phyloP scores from a whole-genome alignment of 352 stramenopile species.

The Globisporangium iwayamae region DNA sequence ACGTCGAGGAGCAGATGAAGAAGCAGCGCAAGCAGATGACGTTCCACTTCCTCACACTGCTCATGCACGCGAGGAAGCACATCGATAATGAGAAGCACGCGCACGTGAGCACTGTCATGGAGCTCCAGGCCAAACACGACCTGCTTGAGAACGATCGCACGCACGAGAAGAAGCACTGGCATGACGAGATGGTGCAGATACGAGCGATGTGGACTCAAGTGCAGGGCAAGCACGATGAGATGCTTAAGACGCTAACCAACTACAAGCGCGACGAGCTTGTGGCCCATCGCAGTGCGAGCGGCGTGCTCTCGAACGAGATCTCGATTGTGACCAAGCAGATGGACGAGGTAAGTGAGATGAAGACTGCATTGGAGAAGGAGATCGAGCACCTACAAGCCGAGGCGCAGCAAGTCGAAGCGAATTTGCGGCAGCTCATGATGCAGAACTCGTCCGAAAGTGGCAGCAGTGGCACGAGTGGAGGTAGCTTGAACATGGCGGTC shows the following conservation, averaged over 20 bases:
- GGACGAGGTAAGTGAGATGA: constrained; percentile 68
- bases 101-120: not conserved
- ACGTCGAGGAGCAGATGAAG: constrained; percentile 54
- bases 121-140: constrained; percentile 16
- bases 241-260: constrained; percentile 70
- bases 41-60: constrained; percentile 45
- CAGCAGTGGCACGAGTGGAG: constrained; percentile 11
- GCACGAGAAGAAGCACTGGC: constrained; percentile 32
- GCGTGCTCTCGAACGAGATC: constrained; percentile 75
- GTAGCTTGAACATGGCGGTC: constrained; percentile 53
- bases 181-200: constrained; percentile 25
- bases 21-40: constrained; percentile 51
- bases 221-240: constrained; percentile 42
- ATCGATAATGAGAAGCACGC: constrained; percentile 19
- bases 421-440: constrained; percentile 60
- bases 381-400: constrained; percentile 56
- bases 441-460: constrained; percentile 21
- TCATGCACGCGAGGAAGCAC: constrained; percentile 38
- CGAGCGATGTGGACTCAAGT: constrained; percentile 31
- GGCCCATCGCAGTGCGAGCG: constrained; percentile 60
- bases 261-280: constrained; percentile 84
- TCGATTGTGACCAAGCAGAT: constrained; percentile 70
- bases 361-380: constrained; percentile 47
- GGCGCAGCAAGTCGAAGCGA: constrained; percentile 49
- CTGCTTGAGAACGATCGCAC: constrained; percentile 16